Evolutionary conservation across 2,329 filamentous ascomycete genomes (phyloP).

Genomic region (Colletotrichum graminicola): DNA sequence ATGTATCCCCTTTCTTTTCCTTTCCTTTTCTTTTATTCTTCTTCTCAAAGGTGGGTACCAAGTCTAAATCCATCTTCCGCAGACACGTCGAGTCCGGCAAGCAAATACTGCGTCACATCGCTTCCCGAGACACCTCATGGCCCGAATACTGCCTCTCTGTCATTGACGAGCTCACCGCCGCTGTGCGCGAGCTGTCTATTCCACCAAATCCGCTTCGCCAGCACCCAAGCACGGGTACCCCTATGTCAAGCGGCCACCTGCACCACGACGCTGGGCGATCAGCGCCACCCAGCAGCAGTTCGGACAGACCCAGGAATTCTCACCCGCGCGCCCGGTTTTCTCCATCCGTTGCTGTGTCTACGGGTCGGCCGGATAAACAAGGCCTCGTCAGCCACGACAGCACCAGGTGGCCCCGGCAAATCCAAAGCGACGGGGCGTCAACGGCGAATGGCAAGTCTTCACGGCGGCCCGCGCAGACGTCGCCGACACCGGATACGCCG

Average conservation of each 20-base stretch:
- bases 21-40: no score
- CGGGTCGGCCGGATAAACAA: conserved; percentile 21
- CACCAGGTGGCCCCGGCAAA: conserved; percentile 17
- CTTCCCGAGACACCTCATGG: conserved; percentile 50
- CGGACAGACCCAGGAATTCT: not conserved
- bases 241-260: not conserved
- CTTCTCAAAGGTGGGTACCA: accelerated
- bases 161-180: conserved; percentile 49
- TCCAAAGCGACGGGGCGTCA: not conserved
- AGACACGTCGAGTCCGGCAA: conserved; percentile 50
- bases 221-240: conserved; percentile 1
- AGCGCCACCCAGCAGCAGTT: not conserved
- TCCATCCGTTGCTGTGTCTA: conserved; percentile 14
- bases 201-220: not conserved
- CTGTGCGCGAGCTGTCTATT: conserved; percentile 46
- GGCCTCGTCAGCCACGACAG: not conserved
- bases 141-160: conserved; percentile 51
- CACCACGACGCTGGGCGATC: not conserved
- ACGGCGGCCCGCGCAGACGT: conserved; percentile 16
- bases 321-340: conserved; percentile 24
- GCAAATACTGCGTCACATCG: conserved; percentile 46
- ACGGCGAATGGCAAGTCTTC: not conserved
- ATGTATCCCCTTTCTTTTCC: conserved; percentile 37
- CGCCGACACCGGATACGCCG: conserved; percentile 5
- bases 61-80: not conserved